A percentile compares a stretch with the other conserved stretches of the same genome.
phyloP scores from a whole-genome alignment of 805 yeast species.

The Danielozyma ontarioensis region DNA sequence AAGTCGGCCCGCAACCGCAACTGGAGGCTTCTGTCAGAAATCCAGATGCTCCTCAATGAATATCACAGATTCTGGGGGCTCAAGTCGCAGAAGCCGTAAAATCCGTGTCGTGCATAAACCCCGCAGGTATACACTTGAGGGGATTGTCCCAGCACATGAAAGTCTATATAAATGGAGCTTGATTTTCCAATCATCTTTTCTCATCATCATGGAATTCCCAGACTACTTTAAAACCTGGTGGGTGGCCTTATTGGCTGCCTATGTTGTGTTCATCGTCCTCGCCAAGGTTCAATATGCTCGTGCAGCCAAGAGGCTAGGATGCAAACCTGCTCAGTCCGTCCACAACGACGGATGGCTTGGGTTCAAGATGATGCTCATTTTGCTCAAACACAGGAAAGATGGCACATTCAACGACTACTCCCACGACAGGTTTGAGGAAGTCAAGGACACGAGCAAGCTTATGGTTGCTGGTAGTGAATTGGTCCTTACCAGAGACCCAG shows the following conservation, averaged over 20 bases:
- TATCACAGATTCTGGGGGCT: too few species aligned
- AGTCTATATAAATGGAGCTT: too few species aligned
- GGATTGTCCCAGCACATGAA: too few species aligned
- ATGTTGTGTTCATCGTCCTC: not conserved
- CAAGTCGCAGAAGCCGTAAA: too few species aligned
- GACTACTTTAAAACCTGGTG: slow-evolving; percentile 3
- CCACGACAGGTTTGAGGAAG: slow-evolving; percentile 8
- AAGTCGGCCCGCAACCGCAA: too few species aligned
- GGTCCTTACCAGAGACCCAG: slow-evolving; percentile 28
- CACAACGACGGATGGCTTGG: slow-evolving; percentile 12
- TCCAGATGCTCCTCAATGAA: too few species aligned
- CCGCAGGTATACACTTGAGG: too few species aligned
- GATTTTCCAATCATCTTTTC: too few species aligned
- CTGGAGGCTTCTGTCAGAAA: too few species aligned
- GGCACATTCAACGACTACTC: slow-evolving; percentile 17
- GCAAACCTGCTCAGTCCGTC: slow-evolving; percentile 4
- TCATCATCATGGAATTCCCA: too few species aligned
- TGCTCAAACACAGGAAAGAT: slow-evolving; percentile 8
- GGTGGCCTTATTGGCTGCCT: not conserved
- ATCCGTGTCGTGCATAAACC: too few species aligned
- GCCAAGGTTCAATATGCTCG: not conserved
- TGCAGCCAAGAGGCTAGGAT: slow-evolving; percentile 4
- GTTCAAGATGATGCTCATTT: slow-evolving; percentile 7
- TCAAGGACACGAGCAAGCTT: slow-evolving; percentile 6
- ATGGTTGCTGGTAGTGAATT: slow-evolving; percentile 5